Base-by-base conservation (phyloP, 257 asterid species). In the Ophiorrhiza pumila region DNA sequence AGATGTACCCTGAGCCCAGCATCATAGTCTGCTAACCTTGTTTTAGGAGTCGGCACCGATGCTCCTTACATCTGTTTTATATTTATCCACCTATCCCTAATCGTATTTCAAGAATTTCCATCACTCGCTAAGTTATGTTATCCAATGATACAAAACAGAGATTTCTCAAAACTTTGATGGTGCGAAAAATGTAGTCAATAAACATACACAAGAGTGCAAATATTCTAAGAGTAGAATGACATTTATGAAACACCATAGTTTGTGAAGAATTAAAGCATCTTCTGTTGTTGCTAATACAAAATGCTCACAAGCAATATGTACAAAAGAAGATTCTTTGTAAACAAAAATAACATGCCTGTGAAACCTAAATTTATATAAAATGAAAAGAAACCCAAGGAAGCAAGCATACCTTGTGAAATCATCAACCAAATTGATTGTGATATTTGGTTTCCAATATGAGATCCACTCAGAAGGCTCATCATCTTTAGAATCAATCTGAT, bases 361-460 rank as follows among this genome's bases (percentile, higher is more conserved):
- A 39, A 70, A 42, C 34, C 15, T 22, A 55, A 61, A 60, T 42
- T 53, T 41, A 53, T 57, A 60, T 3, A 55, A 37, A 3, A 41
- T 1, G 20, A 42, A 64, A 73, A 66, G 52, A 23, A 47, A n/a
- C 34, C 25, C 37, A 35, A 17, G 0, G 5, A 64, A 67, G 18
- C 29, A 82, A 73, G 55, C 71, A 60, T 87, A 91, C 99, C 92
- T 80, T 9, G 99, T 88, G 81, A 94, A 91, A 88, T 94, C 99
- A 78, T 94, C 99, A 22, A 89, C 96, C 83, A 94, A 89, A 82
- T 90, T 94, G 82, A 94, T 86, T 65, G 99, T 91, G 67, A 94
- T 73, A 83, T 94, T 94, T 49, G 99, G 95, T 77, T 87, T 94
- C 98, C 97, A 94, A 77, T 88, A 92, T 78, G 99, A 85, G 57